Evolutionary conservation across 192 early-diverging fungal genomes (phyloP).

Genomic region (Bifiguratus adelaidae): DNA sequence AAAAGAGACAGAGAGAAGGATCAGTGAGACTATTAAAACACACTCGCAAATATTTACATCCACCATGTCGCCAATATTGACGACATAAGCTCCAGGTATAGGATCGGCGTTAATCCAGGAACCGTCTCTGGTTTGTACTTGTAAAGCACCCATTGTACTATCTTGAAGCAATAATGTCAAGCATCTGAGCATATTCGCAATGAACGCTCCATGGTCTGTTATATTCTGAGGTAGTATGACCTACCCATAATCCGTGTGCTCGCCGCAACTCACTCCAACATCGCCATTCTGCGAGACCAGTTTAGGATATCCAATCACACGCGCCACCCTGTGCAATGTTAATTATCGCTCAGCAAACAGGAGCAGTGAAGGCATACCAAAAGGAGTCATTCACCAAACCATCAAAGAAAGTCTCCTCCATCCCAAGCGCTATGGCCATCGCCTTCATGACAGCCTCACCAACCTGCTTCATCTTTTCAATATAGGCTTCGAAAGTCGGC

Average conservation of each 20-base stretch:
- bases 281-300: constrained; percentile 2
- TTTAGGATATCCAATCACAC: constrained; percentile 24
- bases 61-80: constrained; percentile 48
- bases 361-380: constrained; percentile 6
- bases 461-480: constrained; percentile 20
- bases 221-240: no score
- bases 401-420: constrained; percentile 18
- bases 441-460: constrained; percentile 29
- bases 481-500: constrained; percentile 17
- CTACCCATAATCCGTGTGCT: constrained; percentile 48
- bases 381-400: constrained; percentile 13
- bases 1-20: background rate
- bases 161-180: constrained; percentile 39
- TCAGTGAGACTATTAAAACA: background rate
- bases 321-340: constrained; percentile 20
- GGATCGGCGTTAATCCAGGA: constrained; percentile 39
- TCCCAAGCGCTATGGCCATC: constrained; percentile 37
- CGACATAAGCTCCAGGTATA: constrained; percentile 32
- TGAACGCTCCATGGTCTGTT: background rate
- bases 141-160: constrained; percentile 27
- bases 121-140: constrained; percentile 28
- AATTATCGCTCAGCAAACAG: background rate
- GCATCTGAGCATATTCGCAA: constrained; percentile 8
- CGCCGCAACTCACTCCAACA: constrained; percentile 33
- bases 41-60: constrained; percentile 7